Percentiles rank a stretch among this genome's conserved stretches.
These are phyloP conservation scores for Fennellomyces sp. DNA, from an alignment of 371 early-diverging fungal species.

Conservation along the genomic window DNA sequence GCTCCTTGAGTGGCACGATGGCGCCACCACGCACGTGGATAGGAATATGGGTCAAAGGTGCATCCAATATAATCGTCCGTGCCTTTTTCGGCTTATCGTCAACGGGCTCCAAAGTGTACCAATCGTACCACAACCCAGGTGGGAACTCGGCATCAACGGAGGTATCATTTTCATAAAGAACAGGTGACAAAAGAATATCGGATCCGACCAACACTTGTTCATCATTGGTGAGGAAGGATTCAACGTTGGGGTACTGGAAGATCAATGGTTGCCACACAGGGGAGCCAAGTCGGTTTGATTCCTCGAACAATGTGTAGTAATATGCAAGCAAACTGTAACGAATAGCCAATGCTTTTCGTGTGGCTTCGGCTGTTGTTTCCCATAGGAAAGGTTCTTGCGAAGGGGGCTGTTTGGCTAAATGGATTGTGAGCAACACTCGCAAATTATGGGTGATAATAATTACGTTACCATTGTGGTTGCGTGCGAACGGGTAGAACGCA, in stretches of 20 bases:
- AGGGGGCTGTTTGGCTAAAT: not conserved
- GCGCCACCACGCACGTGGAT: conserved; percentile 53
- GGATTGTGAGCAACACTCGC: no score
- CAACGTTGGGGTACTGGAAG: conserved; percentile 35
- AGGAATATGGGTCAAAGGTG: conserved; percentile 51
- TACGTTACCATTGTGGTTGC: conserved; percentile 59
- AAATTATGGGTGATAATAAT: no score
- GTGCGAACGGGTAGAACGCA: conserved; percentile 76
- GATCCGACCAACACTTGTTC: conserved; percentile 39
- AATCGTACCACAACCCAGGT: conserved; percentile 59
- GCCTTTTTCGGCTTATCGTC: not conserved
- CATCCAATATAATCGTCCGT: conserved; percentile 29
- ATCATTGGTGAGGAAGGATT: conserved; percentile 23
- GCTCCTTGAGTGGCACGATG: conserved; percentile 54
- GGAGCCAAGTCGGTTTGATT: conserved; percentile 47
- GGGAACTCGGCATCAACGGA: conserved; percentile 60
- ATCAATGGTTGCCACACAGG: conserved; percentile 49
- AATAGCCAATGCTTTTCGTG: conserved; percentile 51
- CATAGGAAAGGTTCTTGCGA: conserved; percentile 66
- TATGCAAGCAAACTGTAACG: conserved; percentile 72
- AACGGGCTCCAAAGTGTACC: conserved; percentile 26
- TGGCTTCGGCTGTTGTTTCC: conserved; percentile 43
- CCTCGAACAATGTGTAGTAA: conserved; percentile 68
- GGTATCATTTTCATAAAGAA: conserved; percentile 36
- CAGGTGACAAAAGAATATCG: conserved; percentile 63